Conservation (phyloP, 306 rosid species). For the Rubus parviflorus region DNA sequence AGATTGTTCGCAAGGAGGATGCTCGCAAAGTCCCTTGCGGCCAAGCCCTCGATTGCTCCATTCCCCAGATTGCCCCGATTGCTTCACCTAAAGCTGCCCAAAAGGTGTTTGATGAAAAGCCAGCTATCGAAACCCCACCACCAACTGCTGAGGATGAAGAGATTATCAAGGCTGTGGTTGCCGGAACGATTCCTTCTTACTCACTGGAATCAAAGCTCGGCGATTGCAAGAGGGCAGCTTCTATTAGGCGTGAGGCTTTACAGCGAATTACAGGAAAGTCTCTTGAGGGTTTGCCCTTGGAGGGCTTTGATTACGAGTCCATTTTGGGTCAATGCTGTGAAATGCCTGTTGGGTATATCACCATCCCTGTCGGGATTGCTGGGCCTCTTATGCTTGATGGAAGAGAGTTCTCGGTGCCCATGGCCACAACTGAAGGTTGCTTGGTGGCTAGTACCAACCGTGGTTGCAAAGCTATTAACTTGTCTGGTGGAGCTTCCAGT, state of each 20-base stretch:
- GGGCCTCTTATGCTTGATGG: constrained; percentile 77
- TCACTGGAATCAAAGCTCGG: constrained; percentile 23
- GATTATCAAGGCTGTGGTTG: constrained; percentile 46
- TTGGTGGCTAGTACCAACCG: constrained; percentile 77
- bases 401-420: constrained; percentile 63
- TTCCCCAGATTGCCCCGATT: too few relatives aligned
- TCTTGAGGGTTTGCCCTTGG: constrained; percentile 51
- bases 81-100: too few relatives aligned
- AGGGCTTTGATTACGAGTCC: constrained; percentile 68
- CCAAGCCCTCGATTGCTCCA: too few relatives aligned
- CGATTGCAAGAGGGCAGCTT: constrained; percentile 23
- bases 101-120: too few relatives aligned
- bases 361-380: constrained; percentile 80
- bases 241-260: constrained; percentile 47
- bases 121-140: too few relatives aligned
- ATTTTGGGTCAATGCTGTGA: constrained; percentile 85
- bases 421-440: constrained; percentile 87
- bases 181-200: constrained; percentile 22
- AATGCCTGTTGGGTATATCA: constrained; percentile 76
- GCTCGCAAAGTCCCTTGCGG: too few relatives aligned
- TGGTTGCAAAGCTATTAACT: constrained; percentile 70
- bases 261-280: constrained; percentile 52
- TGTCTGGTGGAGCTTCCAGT: constrained; percentile 69
- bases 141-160: constrained; percentile 48
- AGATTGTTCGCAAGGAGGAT: background rate